Evolutionary conservation across 2,329 filamentous ascomycete genomes (phyloP), one percentile per base, ranked within the genome.

Genomic region (Botrytis tulipae): DNA sequence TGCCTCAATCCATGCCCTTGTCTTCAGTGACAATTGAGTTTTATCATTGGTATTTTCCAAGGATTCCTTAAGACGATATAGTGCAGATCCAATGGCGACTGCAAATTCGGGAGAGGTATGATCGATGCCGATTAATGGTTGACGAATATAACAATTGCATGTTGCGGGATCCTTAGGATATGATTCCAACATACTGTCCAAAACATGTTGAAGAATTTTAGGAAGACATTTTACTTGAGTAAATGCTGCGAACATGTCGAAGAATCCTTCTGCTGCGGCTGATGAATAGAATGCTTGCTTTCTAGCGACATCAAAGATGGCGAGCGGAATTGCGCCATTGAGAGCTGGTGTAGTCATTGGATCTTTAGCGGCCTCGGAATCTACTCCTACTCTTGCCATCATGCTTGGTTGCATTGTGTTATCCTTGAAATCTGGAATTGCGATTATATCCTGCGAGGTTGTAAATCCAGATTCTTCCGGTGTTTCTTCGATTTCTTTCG

Each of bases 281-380:
- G 90, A 83, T 74, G 88, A 88, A 81, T 91, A 90, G 76, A 92
- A 90, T 70, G 92, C 88, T 78, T 97, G 91, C 81, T 92, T 93
- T 84, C 90, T 90, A 9, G 94, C 91, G 35, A 93, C 90, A 79
- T 97, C 94, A 80, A 97, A 98, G 66, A 99, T 93, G 57, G 95
- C 94, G 73, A 94, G 88, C 2, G 96, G 95, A 77, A 99, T 97
- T 25, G 94, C 96, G n/a, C 96, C 96, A 74, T 92, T 93, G 76
- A 98, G 86, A 16, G 94, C 94, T 6, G 95, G 94, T 66, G 94
- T 95, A 73, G 86, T 85, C 76, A 80, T 81, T 9, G 79, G 80
- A 67, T 82, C 80, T 62, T 80, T 78, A 40, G 70, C 74, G 7
- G 79, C 80, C 70, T 81, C 81, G 3, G 75, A 72, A 54, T 88